These are phyloP conservation scores for Paramecium pentaurelia DNA, from an alignment of 73 alveolate species.

Conservation along the genomic window DNA sequence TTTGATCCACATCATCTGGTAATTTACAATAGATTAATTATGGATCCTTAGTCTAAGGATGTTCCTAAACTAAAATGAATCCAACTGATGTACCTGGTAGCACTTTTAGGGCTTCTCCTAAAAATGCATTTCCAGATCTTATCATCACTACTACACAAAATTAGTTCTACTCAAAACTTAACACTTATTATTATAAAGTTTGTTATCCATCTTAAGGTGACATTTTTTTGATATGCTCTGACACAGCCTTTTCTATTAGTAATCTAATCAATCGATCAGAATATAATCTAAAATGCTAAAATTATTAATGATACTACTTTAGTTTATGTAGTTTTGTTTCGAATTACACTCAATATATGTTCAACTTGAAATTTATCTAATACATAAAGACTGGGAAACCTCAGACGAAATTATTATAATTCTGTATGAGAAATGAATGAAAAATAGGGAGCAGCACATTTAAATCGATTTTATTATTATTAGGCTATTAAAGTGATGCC, in stretches of 20 bases:
- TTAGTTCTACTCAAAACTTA: not conserved
- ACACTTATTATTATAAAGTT: not conserved
- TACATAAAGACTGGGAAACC: not conserved
- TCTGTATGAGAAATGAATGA: conserved; percentile 31
- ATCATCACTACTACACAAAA: conserved; percentile 22
- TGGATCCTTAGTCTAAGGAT: not conserved
- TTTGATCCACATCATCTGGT: not conserved
- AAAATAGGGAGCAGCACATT: conserved; percentile 23
- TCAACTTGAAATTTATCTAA: not conserved
- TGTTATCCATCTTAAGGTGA: not conserved
- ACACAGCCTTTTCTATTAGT: conserved; percentile 2
- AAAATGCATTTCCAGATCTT: conserved; percentile 32
- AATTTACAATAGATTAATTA: not conserved
- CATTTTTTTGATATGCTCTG: not conserved
- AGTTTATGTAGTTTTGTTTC: not conserved
- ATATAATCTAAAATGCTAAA: not conserved
- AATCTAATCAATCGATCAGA: conserved; percentile 28
- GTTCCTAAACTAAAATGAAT: not conserved
- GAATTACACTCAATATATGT: not conserved
- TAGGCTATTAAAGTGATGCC: not conserved
- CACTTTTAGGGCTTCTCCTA: not conserved
- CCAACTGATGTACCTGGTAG: conserved; percentile 41
- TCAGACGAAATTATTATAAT: not conserved
- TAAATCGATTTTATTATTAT: not conserved
- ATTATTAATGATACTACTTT: not conserved